Conservation (phyloP, 495 filamentous ascomycete genomes). For the Penicillium goetzii region DNA sequence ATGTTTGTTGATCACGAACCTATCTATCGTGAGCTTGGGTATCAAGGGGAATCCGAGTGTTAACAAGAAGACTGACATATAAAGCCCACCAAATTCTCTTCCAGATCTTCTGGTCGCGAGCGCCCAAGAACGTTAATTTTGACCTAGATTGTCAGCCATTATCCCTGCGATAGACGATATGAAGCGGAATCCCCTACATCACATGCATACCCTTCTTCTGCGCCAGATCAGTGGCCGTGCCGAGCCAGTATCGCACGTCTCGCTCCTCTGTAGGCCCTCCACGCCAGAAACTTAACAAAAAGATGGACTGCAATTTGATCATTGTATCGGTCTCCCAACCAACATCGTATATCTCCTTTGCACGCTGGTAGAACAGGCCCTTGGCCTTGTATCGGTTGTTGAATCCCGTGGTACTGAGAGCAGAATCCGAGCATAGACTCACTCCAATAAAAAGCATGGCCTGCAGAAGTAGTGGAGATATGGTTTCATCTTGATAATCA, state of each 20-base stretch:
- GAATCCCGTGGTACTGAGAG: constrained; percentile 36
- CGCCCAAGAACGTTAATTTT: constrained; percentile 39
- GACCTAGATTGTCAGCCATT: constrained; percentile 33
- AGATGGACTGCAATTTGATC: constrained; percentile 43
- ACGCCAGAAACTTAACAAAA: constrained; percentile 51
- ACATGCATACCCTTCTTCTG: constrained; percentile 53
- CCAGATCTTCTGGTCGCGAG: constrained; percentile 40
- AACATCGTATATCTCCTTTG: constrained; percentile 49
- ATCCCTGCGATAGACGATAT: neutral
- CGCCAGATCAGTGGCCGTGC: constrained; percentile 43
- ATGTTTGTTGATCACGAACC: constrained; percentile 48
- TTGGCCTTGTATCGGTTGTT: constrained; percentile 43
- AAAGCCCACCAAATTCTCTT: constrained; percentile 56
- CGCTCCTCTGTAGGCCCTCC: constrained; percentile 45
- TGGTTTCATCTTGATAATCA: constrained; percentile 31
- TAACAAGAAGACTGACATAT: constrained; percentile 36
- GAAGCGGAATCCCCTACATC: constrained; percentile 33
- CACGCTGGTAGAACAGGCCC: constrained; percentile 44
- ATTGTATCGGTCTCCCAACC: constrained; percentile 47
- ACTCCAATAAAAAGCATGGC: constrained; percentile 50
- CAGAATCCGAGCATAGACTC: constrained; percentile 43
- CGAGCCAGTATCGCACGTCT: constrained; percentile 50
- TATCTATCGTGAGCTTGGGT: constrained; percentile 9
- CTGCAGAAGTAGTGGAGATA: constrained; percentile 47
- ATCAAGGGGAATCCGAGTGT: too few species aligned